These are phyloP conservation scores for Penicillium sp. DNA, from an alignment of 2,329 filamentous ascomycete genomes.

Conservation along the genomic window DNA sequence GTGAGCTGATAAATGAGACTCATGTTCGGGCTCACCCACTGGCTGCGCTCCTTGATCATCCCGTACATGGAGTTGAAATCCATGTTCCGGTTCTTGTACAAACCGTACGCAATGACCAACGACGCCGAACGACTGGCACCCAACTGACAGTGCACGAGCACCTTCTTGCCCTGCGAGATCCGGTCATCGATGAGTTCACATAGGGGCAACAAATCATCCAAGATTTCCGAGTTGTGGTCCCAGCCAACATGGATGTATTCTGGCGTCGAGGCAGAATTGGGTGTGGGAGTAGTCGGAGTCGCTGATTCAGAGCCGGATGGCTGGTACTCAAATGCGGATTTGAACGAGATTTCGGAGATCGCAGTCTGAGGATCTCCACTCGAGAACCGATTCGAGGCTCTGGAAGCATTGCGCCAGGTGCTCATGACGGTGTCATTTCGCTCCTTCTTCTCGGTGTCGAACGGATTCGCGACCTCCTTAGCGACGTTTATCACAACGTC, in stretches of 20 bases:
- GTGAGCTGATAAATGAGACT: constrained; percentile 67
- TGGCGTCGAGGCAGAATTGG: constrained; percentile 41
- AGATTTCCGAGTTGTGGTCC: constrained; percentile 68
- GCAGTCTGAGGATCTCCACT: constrained; percentile 46
- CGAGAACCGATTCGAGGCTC: constrained; percentile 32
- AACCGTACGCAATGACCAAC: constrained; percentile 63
- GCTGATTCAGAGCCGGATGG: constrained; percentile 29
- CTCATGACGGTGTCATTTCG: constrained; percentile 42
- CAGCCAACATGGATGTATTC: constrained; percentile 66
- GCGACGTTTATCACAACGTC: constrained; percentile 66
- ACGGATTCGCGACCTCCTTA: constrained; percentile 63
- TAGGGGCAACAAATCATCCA: constrained; percentile 59
- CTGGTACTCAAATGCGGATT: constrained; percentile 49
- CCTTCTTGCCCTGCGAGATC: constrained; percentile 57
- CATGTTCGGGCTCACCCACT: constrained; percentile 69
- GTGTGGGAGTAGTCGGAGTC: constrained; percentile 32
- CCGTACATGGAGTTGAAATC: constrained; percentile 66
- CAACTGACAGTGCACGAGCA: constrained; percentile 64
- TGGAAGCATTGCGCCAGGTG: constrained; percentile 49
- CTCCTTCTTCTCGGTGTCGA: constrained; percentile 36
- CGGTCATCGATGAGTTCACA: constrained; percentile 62
- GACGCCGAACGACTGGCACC: constrained; percentile 66
- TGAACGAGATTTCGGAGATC: constrained; percentile 47
- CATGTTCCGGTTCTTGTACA: constrained; percentile 61
- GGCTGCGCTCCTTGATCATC: constrained; percentile 61